Conservation (phyloP, 163 green algal genomes). For the Volvox carteri region DNA sequence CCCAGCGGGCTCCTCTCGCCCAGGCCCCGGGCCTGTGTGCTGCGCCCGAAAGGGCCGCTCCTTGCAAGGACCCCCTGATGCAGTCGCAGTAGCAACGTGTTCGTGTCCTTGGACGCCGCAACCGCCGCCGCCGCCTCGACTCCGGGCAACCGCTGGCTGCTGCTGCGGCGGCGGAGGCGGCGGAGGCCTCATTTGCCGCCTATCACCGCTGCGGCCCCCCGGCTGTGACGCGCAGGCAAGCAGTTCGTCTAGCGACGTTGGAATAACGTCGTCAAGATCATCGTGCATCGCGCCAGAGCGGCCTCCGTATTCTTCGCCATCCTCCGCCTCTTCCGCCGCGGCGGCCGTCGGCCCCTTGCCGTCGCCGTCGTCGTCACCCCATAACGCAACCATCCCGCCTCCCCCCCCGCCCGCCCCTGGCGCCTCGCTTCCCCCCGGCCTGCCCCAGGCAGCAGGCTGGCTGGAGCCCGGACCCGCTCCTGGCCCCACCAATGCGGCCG, state of each 20-base stretch:
- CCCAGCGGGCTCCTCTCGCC: neutral
- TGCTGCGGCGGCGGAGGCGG: too few relatives aligned
- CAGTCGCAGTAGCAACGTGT: neutral
- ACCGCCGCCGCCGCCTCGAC: neutral
- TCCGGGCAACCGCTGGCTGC: neutral
- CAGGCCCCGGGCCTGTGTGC: slow-evolving; percentile 11
- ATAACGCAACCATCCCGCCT: neutral
- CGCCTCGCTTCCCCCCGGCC: neutral
- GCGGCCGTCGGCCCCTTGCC: too few relatives aligned
- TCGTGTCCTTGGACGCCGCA: too few relatives aligned
- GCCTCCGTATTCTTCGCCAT: neutral
- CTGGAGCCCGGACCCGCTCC: neutral
- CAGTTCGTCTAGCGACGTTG: slow-evolving; percentile 16
- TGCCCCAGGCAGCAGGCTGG: neutral
- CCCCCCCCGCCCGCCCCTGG: neutral
- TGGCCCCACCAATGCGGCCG: neutral
- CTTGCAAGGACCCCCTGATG: neutral
- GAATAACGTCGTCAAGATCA: slow-evolving; percentile 9
- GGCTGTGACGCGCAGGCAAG: slow-evolving; percentile 6
- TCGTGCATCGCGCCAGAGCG: neutral
- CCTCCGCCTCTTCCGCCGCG: neutral
- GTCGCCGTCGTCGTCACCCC: too few relatives aligned
- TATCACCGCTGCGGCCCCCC: neutral
- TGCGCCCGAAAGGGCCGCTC: slow-evolving; percentile 32
- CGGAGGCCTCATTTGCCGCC: neutral